phyloP scores from a whole-genome alignment of 1,284 basidiomycete species.

The Ceratobasidium sp. region DNA sequence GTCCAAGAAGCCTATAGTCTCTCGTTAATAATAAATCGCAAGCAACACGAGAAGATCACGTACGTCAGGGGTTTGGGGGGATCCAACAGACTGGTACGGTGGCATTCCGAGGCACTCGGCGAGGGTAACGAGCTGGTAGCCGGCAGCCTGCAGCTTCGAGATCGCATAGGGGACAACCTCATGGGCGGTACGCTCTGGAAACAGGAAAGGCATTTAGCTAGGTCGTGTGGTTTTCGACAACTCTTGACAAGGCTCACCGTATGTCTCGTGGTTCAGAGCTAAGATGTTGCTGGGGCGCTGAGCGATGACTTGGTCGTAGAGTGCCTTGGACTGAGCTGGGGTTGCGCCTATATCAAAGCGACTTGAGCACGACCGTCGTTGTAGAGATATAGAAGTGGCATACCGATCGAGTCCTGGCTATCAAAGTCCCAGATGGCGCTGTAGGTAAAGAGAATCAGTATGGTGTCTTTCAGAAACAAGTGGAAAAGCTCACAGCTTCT shows the following conservation, averaged over 20 bases:
- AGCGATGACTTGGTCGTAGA: conserved; percentile 5
- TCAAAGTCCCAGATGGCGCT: conserved; percentile 41
- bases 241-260: neutral
- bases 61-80: conserved; percentile 19
- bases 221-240: neutral
- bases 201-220: too few species aligned
- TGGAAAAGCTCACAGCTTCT: neutral
- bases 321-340: neutral
- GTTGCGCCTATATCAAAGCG: neutral
- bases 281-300: conserved; percentile 26
- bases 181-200: conserved; percentile 37
- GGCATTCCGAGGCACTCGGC: conserved; percentile 37
- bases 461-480: neutral
- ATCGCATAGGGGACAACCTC: conserved; percentile 38
- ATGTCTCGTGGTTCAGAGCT: conserved; percentile 40
- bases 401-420: conserved; percentile 30
- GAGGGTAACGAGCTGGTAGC: conserved; percentile 38
- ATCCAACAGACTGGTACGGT: conserved; percentile 1
- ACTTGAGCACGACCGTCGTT: neutral
- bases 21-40: neutral
- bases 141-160: conserved; percentile 25
- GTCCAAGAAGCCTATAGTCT: neutral
- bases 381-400: neutral
- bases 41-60: neutral
- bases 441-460: neutral